These are phyloP conservation scores for Mycena belliarum DNA, from an alignment of 768 basidiomycete species.

Conservation along the genomic window DNA sequence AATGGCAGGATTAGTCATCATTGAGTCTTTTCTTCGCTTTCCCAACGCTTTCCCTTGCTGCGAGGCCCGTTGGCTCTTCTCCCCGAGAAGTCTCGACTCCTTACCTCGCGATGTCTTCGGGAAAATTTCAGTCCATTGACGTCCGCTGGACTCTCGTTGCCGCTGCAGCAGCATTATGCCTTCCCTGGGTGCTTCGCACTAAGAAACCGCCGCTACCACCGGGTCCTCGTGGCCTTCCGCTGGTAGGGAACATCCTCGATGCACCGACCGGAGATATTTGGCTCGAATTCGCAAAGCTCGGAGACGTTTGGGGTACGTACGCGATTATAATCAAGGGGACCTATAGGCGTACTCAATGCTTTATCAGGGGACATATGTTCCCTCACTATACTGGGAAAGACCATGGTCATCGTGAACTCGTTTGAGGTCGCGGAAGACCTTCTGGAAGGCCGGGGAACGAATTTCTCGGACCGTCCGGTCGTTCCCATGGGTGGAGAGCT, in stretches of 20 bases:
- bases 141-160: neutral
- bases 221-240: conserved; percentile 38
- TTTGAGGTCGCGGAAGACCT: conserved; percentile 42
- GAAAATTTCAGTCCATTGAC: neutral
- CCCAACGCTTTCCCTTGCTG: too few relatives aligned
- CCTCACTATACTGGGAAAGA: conserved; percentile 41
- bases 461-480: conserved; percentile 56
- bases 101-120: neutral
- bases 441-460: conserved; percentile 50
- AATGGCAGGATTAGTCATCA: too few relatives aligned
- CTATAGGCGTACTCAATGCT: neutral
- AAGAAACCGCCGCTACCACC: conserved; percentile 29
- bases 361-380: conserved; percentile 36
- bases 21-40: too few relatives aligned
- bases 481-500: conserved; percentile 42
- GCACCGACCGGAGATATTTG: conserved; percentile 29
- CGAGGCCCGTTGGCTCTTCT: too few relatives aligned
- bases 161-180: neutral
- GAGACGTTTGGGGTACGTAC: conserved; percentile 33
- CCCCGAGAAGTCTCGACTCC: too few relatives aligned
- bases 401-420: conserved; percentile 48
- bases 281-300: conserved; percentile 33
- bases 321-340: neutral
- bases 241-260: conserved; percentile 38
- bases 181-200: neutral